A percentile compares a stretch with the other conserved stretches of the same genome.
phyloP scores from a whole-genome alignment of 2,329 filamentous ascomycete genomes.

The Penicillium sclerotigenum region DNA sequence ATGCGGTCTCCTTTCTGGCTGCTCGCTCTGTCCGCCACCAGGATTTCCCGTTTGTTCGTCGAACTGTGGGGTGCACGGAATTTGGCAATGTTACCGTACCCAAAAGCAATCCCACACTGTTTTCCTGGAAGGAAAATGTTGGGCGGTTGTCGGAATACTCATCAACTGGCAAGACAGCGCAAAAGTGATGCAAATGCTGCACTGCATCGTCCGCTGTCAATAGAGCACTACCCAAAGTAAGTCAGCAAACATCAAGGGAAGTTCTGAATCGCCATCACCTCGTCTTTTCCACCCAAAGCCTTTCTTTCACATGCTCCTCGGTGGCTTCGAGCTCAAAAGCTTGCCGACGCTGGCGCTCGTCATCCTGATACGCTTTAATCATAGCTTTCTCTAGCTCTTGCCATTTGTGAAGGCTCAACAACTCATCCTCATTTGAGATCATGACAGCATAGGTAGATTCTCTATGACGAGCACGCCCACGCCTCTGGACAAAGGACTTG shows the following conservation, averaged over 20 bases:
- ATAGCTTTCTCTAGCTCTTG: slow-evolving; percentile 67
- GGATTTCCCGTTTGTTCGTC: slow-evolving; percentile 50
- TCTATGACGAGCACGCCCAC: slow-evolving; percentile 60
- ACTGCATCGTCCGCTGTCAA: slow-evolving; percentile 72
- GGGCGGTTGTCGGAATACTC: slow-evolving; percentile 63
- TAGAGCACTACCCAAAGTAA: slow-evolving; percentile 51
- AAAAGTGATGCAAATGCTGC: slow-evolving; percentile 79
- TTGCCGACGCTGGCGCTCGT: slow-evolving; percentile 52
- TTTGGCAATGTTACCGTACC: slow-evolving; percentile 69
- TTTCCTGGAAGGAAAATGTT: slow-evolving; percentile 53
- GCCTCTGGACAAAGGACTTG: slow-evolving; percentile 63
- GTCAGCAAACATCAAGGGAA: neutral
- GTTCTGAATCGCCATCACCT: slow-evolving; percentile 9
- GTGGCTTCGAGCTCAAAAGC: slow-evolving; percentile 51
- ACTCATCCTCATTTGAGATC: slow-evolving; percentile 38
- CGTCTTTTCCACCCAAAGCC: slow-evolving; percentile 41
- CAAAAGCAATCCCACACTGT: slow-evolving; percentile 17
- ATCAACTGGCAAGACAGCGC: slow-evolving; percentile 57
- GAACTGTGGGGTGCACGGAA: slow-evolving; percentile 62
- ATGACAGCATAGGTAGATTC: slow-evolving; percentile 56
- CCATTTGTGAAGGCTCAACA: slow-evolving; percentile 53
- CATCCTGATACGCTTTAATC: slow-evolving; percentile 65
- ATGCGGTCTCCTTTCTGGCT: slow-evolving; percentile 77
- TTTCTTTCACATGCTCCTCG: slow-evolving; percentile 38
- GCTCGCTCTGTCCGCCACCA: slow-evolving; percentile 69